Evolutionary conservation across 1,284 basidiomycete genomes (phyloP).

Genomic region (Austropuccinia psidii): DNA sequence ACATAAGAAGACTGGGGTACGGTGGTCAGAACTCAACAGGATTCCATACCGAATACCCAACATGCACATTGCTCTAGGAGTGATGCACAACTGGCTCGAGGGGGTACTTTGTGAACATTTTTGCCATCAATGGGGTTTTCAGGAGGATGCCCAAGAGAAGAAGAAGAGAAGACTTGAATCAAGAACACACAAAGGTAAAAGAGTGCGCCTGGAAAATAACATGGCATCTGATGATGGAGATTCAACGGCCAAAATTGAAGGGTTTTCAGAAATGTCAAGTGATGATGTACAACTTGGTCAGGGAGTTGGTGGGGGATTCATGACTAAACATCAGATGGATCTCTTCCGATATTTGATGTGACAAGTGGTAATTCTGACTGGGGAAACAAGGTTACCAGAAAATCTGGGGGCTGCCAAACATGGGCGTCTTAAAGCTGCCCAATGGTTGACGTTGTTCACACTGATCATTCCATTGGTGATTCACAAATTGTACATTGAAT

Average conservation of each 20-base stretch:
- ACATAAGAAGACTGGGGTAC: not conserved
- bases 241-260: not conserved
- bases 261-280: not conserved
- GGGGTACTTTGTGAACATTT: slow-evolving; percentile 8
- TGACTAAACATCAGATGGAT: not conserved
- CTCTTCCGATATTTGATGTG: not conserved
- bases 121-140: not conserved
- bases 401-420: slow-evolving; percentile 33
- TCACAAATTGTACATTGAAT: not conserved
- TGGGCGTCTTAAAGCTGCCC: slow-evolving; percentile 38
- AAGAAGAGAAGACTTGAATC: too few species aligned
- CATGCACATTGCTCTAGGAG: not conserved
- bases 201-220: too few species aligned
- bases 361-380: slow-evolving; percentile 31
- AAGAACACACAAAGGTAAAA: not conserved
- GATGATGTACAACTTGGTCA: too few species aligned
- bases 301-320: too few species aligned
- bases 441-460: slow-evolving; percentile 37
- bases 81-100: slow-evolving; percentile 20
- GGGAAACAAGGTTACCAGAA: slow-evolving; percentile 28
- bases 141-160: too few species aligned
- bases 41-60: not conserved
- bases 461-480: slow-evolving; percentile 31
- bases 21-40: slow-evolving; percentile 17
- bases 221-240: not conserved